These are phyloP conservation scores for Leptographium lundbergii DNA, from an alignment of 2,329 filamentous ascomycete genomes.

Conservation along the genomic window DNA sequence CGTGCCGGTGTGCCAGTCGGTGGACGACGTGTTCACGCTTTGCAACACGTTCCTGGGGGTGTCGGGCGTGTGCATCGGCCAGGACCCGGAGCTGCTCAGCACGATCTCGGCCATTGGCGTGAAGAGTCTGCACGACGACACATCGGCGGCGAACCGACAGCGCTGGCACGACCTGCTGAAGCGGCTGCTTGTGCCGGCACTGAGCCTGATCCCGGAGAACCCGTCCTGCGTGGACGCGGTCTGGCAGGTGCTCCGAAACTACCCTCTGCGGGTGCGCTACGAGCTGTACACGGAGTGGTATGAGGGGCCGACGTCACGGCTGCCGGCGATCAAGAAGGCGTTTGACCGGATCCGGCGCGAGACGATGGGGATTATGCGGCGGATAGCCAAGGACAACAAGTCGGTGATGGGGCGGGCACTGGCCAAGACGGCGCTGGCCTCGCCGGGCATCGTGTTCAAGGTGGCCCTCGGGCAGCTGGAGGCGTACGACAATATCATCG, in stretches of 20 bases:
- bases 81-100: slow-evolving; percentile 62
- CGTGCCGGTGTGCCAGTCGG: slow-evolving; percentile 75
- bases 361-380: slow-evolving; percentile 76
- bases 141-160: slow-evolving; percentile 53
- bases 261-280: slow-evolving; percentile 65
- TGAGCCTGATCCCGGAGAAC: slow-evolving; percentile 78
- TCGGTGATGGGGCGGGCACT: slow-evolving; percentile 75
- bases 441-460: slow-evolving; percentile 82
- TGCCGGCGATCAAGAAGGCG: slow-evolving; percentile 64
- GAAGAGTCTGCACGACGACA: slow-evolving; percentile 58
- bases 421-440: slow-evolving; percentile 84
- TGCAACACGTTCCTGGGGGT: slow-evolving; percentile 75
- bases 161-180: slow-evolving; percentile 81
- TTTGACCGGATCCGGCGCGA: slow-evolving; percentile 67
- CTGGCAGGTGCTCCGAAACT: slow-evolving; percentile 70
- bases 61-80: slow-evolving; percentile 80
- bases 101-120: slow-evolving; percentile 80
- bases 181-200: slow-evolving; percentile 71
- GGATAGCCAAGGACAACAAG: slow-evolving; percentile 78
- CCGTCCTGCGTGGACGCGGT: slow-evolving; percentile 75
- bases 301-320: slow-evolving; percentile 60
- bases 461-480: slow-evolving; percentile 85
- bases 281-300: slow-evolving; percentile 92
- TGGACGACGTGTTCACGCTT: slow-evolving; percentile 82
- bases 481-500: slow-evolving; percentile 86